Base-by-base conservation (phyloP, 2,329 filamentous ascomycete genomes). In the Hirsutella rhossiliensis region DNA sequence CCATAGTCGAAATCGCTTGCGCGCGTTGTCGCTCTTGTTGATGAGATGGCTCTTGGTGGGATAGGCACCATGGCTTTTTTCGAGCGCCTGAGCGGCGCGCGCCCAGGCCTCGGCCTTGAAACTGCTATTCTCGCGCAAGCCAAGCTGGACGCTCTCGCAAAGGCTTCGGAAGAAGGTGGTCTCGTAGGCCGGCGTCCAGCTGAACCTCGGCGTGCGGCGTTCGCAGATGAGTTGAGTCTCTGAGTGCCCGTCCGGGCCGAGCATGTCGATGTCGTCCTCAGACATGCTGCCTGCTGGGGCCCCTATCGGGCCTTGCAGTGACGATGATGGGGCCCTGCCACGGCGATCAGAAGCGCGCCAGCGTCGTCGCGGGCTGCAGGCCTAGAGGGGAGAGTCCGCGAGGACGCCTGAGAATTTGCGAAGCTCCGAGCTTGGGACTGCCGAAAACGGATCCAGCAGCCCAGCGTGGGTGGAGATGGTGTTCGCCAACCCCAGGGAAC, bases 71-170 rank as follows among this genome's bases (percentile, higher is more conserved):
- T 78, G 75, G 43, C 67, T 68, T 28, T 74, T 71, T 59, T 72
- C 68, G 44, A 79, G 60, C 29, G 72, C 73, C 40, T 66, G 62
- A 44, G 70, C 68, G 39, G 75, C 75, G 50, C 73, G 72, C 45
- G 78, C 72, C 75, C 75, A 79, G 2, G 75, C 75, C 54, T 77
- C 74, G 17, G 71, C 65, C 59, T 79, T 78, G 66, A 79, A 78
- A 63, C 72, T 77, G 59, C 73, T 73, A 51, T 73, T 73, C 51
- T 76, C 73, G 50, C 69, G 67, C 45, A 75, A 65, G 48, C 75
- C 75, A 38, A 76, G 62, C 54, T 69, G 66, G 51, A 79, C 75
- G 31, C 73, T 76, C 51, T 78, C 71, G 62, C 73, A 76, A 5
- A 79, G 67, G 41, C 75, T 78, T 44, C 69, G 66, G 60, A 79